Percentiles rank a stretch among this genome's conserved stretches.
phyloP scores from a whole-genome alignment of 768 basidiomycete genomes.

The Podaxis pistillaris region DNA sequence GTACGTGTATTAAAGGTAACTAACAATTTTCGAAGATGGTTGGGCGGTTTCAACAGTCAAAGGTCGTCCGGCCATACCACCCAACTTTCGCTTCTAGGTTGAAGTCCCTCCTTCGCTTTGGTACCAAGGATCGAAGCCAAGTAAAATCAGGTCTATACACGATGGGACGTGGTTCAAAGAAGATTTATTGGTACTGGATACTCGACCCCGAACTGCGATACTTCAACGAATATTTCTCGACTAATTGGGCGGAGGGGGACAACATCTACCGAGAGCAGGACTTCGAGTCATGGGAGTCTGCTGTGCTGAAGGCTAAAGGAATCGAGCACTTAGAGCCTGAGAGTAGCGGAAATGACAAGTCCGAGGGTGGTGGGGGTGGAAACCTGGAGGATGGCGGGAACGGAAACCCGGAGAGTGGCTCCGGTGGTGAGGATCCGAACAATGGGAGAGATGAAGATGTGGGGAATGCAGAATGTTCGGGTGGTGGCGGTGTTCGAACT shows the following conservation, averaged over 20 bases:
- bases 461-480: not conserved
- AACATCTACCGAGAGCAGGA: not conserved
- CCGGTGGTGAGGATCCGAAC: not conserved
- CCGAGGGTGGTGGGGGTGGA: not conserved
- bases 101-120: not conserved
- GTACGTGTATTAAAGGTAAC: not conserved
- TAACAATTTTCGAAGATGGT: not conserved
- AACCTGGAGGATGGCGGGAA: not conserved
- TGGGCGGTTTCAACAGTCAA: not conserved
- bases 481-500: not conserved
- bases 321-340: not conserved
- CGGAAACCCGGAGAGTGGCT: not conserved
- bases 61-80: not conserved
- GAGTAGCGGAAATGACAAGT: not conserved
- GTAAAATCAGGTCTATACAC: not conserved
- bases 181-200: not conserved
- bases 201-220: not conserved
- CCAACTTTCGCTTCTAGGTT: not conserved
- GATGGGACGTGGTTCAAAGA: not conserved
- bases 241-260: not conserved
- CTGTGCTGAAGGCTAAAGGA: not conserved
- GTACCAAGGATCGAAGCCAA: not conserved
- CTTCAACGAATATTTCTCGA: not conserved
- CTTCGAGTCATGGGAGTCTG: not conserved
- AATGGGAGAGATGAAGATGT: not conserved